Percentiles rank a stretch among this genome's conserved stretches.
phyloP scores from a whole-genome alignment of 495 filamentous ascomycete genomes.

The Rostrohypoxylon terebratum region DNA sequence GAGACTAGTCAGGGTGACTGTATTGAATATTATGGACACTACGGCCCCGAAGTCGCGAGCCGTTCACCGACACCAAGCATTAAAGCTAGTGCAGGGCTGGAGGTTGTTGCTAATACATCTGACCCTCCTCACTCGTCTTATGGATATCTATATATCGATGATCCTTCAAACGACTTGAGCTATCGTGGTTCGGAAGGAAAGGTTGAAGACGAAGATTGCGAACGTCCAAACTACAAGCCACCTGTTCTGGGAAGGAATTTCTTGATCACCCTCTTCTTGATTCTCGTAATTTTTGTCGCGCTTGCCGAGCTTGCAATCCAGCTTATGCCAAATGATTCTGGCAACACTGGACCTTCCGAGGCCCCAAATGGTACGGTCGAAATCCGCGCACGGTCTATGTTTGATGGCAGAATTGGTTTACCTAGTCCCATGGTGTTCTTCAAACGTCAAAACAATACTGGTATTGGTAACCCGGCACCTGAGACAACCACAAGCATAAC shows the following conservation, averaged over 20 bases:
- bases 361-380: constrained; percentile 20
- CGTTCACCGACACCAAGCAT: constrained; percentile 30
- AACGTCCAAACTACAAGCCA: constrained; percentile 42
- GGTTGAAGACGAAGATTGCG: constrained; percentile 20
- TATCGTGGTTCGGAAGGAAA: constrained; percentile 43
- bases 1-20: constrained; percentile 32
- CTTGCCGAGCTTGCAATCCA: constrained; percentile 42
- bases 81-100: constrained; percentile 40
- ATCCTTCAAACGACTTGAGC: constrained; percentile 26
- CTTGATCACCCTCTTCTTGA: constrained; percentile 25
- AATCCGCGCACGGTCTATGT: constrained; percentile 23
- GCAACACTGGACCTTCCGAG: constrained; percentile 9
- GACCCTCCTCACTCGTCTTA: constrained; percentile 16
- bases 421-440: not conserved
- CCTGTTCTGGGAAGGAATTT: constrained; percentile 27
- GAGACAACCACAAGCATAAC: constrained; percentile 1
- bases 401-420: not conserved
- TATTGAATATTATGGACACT: constrained; percentile 28
- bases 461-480: not conserved
- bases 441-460: constrained; percentile 33
- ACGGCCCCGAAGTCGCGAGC: constrained; percentile 31
- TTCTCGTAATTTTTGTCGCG: constrained; percentile 26
- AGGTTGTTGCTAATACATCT: too few species aligned
- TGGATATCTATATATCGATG: constrained; percentile 32
- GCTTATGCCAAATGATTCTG: constrained; percentile 38